phyloP scores from a whole-genome alignment of 257 asterid genomes.

The Nicotiana otophora region DNA sequence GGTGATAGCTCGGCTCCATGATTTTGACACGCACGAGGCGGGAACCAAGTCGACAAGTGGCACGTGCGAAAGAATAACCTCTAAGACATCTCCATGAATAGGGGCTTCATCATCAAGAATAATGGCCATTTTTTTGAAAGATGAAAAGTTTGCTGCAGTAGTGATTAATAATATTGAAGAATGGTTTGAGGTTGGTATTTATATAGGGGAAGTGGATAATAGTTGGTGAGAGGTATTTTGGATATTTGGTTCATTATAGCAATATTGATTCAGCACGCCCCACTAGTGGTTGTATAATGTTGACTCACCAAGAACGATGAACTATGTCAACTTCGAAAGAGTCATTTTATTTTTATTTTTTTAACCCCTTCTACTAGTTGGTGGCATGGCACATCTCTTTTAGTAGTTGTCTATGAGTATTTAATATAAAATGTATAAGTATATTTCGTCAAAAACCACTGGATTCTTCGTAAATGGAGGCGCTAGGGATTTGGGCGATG shows the following conservation, averaged over 20 bases:
- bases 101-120: slow-evolving; percentile 16
- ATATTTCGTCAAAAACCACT: not conserved
- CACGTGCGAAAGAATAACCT: slow-evolving; percentile 42
- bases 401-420: too few species aligned
- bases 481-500: not conserved
- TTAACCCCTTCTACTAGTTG: not conserved
- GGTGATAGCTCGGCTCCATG: slow-evolving; percentile 50
- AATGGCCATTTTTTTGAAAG: not conserved
- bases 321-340: not conserved
- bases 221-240: not conserved
- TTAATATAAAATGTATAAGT: too few species aligned
- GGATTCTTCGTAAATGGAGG: not conserved
- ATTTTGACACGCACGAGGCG: slow-evolving; percentile 47
- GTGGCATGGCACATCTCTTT: not conserved
- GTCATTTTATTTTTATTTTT: too few species aligned
- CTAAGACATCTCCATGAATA: slow-evolving; percentile 44
- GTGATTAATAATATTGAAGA: not conserved
- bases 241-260: not conserved
- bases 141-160: not conserved
- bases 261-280: not conserved
- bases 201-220: not conserved
- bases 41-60: slow-evolving; percentile 54
- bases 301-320: not conserved
- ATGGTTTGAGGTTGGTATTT: not conserved
- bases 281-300: not conserved